Conservation (phyloP, 495 filamentous ascomycete genomes). For the Zalerion maritima region DNA sequence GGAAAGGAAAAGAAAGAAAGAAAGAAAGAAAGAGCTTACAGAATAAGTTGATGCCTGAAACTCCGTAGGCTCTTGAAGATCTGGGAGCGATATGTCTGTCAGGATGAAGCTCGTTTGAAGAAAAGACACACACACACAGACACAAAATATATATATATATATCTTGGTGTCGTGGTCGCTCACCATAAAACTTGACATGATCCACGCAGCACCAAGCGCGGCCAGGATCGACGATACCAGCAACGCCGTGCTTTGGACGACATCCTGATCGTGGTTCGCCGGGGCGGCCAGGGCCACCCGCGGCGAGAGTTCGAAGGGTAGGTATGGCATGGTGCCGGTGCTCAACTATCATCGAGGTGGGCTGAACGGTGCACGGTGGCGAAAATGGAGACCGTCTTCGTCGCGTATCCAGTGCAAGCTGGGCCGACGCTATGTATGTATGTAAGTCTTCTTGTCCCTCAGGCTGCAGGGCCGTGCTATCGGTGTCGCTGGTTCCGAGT, state of each 20-base stretch:
- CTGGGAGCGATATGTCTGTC: slow-evolving; percentile 8
- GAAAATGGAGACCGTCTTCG: no score
- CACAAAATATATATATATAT: no score
- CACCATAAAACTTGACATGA: slow-evolving; percentile 26
- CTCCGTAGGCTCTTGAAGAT: slow-evolving; percentile 20
- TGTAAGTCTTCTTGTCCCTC: no score
- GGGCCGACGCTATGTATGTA: no score
- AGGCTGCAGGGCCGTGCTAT: no score
- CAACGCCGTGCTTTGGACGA: slow-evolving; percentile 20
- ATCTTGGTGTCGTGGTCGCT: slow-evolving; percentile 2
- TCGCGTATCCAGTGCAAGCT: no score
- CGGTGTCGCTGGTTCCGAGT: no score
- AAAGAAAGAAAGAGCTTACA: no score
- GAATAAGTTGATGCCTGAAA: slow-evolving; percentile 30
- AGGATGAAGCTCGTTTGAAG: neutral
- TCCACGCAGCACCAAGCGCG: slow-evolving; percentile 24
- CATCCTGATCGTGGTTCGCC: slow-evolving; percentile 9
- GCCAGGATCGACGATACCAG: slow-evolving; percentile 21
- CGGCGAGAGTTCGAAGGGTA: slow-evolving; percentile 2
- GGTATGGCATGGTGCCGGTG: slow-evolving; percentile 3
- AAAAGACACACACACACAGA: slow-evolving; percentile 1
- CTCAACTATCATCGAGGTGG: no score
- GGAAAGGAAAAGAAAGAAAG: no score
- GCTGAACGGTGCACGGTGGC: no score
- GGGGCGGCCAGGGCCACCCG: slow-evolving; percentile 23